These are phyloP conservation scores for Crithidia fasciculata DNA, from an alignment of 208 protist genomes.

Conservation along the genomic window DNA sequence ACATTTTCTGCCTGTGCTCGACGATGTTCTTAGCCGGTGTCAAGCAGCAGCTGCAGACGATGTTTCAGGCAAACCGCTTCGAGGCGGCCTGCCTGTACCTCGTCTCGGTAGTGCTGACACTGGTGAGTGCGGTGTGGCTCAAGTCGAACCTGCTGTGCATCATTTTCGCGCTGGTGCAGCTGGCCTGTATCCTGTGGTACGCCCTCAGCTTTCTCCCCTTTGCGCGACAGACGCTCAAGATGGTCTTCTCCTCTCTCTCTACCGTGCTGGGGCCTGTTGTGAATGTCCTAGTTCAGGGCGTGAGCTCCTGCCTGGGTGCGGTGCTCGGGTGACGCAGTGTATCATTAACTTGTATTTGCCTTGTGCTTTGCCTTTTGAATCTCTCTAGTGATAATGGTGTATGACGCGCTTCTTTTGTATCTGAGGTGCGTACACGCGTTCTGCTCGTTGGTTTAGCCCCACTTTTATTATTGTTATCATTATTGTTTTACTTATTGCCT, in stretches of 20 bases:
- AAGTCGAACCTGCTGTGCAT: slow-evolving; percentile 63
- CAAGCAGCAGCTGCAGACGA: slow-evolving; percentile 64
- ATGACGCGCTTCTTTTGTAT: too few relatives aligned
- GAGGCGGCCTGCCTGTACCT: slow-evolving; percentile 77
- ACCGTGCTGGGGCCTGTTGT: slow-evolving; percentile 36
- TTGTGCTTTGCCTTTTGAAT: background rate
- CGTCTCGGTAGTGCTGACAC: slow-evolving; percentile 69
- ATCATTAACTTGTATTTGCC: background rate
- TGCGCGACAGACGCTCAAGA: slow-evolving; percentile 64
- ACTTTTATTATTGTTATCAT: background rate
- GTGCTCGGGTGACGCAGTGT: slow-evolving; percentile 6
- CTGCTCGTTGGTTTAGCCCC: background rate
- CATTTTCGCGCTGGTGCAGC: slow-evolving; percentile 66
- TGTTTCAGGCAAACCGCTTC: slow-evolving; percentile 83
- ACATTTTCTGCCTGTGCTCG: slow-evolving; percentile 82
- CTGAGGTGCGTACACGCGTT: too few relatives aligned
- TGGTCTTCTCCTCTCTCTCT: slow-evolving; percentile 32
- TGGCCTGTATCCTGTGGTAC: slow-evolving; percentile 87
- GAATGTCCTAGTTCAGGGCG: slow-evolving; percentile 25
- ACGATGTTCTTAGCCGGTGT: slow-evolving; percentile 92
- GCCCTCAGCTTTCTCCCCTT: slow-evolving; percentile 90
- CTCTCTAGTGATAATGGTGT: too few relatives aligned
- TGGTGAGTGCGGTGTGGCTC: slow-evolving; percentile 69
- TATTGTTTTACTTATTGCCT: background rate
- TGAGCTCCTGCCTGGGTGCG: slow-evolving; percentile 32